A percentile compares a stretch with the other conserved stretches of the same genome.
phyloP scores from a whole-genome alignment of 2,329 filamentous ascomycete genomes.

The Claviceps digitariae region DNA sequence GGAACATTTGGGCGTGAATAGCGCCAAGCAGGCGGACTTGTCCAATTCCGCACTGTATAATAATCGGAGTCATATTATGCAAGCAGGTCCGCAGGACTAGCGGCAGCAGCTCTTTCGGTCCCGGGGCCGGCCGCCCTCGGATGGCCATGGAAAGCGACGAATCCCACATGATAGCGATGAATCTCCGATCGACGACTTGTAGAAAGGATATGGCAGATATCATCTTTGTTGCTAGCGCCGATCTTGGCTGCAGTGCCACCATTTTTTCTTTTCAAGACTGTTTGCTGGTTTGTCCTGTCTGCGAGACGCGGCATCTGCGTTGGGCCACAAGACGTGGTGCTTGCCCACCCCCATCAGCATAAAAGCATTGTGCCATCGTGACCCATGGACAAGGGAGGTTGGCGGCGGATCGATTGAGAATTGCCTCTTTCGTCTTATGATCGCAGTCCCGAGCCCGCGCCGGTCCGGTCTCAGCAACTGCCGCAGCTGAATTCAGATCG shows the following conservation, averaged over 20 bases:
- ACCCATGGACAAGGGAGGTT: neutral
- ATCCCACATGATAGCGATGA: neutral
- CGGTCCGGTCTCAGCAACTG: neutral
- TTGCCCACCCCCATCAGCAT: too few relatives aligned
- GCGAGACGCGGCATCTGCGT: neutral
- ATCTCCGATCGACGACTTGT: neutral
- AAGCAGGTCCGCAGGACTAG: neutral
- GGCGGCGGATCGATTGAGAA: neutral
- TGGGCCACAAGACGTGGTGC: neutral
- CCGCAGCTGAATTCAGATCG: neutral
- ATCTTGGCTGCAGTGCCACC: neutral
- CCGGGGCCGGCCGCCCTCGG: neutral
- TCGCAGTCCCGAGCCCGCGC: neutral
- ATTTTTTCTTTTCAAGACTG: neutral
- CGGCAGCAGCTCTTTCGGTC: neutral
- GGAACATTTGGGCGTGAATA: neutral
- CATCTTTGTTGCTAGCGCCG: neutral
- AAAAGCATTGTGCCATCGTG: neutral
- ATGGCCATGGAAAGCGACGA: neutral
- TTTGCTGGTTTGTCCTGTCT: neutral
- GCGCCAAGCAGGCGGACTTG: neutral
- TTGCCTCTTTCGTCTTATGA: neutral
- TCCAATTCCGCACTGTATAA: neutral
- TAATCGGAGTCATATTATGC: neutral
- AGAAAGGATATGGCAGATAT: neutral